Conservation (phyloP, 495 filamentous ascomycete species). For the Hyaloscypha bicolor region DNA sequence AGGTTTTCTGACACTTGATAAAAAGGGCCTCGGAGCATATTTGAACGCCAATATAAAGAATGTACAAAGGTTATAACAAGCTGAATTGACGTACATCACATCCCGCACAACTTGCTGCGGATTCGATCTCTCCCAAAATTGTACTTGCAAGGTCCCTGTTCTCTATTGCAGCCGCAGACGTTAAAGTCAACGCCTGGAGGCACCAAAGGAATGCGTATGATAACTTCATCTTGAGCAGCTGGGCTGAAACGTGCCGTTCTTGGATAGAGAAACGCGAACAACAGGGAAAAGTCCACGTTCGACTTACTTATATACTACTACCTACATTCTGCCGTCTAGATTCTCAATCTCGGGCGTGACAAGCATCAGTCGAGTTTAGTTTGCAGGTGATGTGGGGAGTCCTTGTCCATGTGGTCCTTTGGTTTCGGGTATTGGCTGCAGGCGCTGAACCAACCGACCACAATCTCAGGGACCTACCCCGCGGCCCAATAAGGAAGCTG, state of each 20-base stretch:
- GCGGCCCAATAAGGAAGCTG: neutral
- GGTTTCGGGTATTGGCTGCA: neutral
- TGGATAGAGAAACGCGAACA: neutral
- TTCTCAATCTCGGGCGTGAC: neutral
- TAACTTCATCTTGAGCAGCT: conserved; percentile 1
- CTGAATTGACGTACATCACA: neutral
- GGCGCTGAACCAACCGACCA: neutral
- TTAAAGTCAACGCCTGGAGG: neutral
- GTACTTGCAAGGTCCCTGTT: conserved; percentile 1
- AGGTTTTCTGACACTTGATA: neutral
- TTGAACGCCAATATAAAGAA: neutral
- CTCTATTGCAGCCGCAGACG: neutral
- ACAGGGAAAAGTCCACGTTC: neutral
- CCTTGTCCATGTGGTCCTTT: neutral
- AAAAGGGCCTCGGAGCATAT: too few relatives aligned
- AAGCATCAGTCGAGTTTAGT: neutral
- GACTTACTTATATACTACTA: neutral
- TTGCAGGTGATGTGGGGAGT: conserved; percentile 3
- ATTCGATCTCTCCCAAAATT: neutral
- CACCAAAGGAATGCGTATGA: neutral
- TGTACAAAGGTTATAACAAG: neutral
- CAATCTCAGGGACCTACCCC: neutral
- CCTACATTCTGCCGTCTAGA: conserved; percentile 3
- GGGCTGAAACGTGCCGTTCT: neutral
- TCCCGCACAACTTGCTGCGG: neutral